Evolutionary conservation across 768 basidiomycete genomes (phyloP).

Genomic region (Mycena latifolia): DNA sequence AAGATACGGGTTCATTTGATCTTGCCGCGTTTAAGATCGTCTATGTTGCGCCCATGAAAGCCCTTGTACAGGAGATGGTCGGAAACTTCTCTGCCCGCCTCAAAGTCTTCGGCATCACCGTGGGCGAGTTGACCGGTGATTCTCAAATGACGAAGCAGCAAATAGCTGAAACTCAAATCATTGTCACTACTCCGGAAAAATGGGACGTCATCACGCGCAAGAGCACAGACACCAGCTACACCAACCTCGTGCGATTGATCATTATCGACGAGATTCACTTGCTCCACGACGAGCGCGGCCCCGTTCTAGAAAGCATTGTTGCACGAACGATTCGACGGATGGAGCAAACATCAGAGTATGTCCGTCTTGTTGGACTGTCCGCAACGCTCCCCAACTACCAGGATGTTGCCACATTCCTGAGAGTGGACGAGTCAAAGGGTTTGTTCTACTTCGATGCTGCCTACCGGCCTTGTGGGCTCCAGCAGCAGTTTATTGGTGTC

Average conservation of each 20-base stretch:
- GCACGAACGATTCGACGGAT: slow-evolving; percentile 92
- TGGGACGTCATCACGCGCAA: slow-evolving; percentile 99
- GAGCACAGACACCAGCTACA: slow-evolving; percentile 96
- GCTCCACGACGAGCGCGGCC: slow-evolving; percentile 97
- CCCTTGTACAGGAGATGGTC: slow-evolving; percentile 98
- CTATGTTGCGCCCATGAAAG: slow-evolving; percentile 99
- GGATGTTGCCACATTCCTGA: slow-evolving; percentile 97
- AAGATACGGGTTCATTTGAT: slow-evolving; percentile 83
- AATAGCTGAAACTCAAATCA: slow-evolving; percentile 96
- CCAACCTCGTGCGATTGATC: slow-evolving; percentile 94
- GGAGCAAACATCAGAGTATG: slow-evolving; percentile 95
- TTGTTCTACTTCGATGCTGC: slow-evolving; percentile 98
- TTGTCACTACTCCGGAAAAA: slow-evolving; percentile 98
- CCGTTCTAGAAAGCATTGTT: slow-evolving; percentile 92
- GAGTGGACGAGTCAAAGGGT: slow-evolving; percentile 92
- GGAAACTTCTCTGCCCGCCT: slow-evolving; percentile 92
- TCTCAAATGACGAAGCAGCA: slow-evolving; percentile 98
- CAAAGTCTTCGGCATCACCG: slow-evolving; percentile 75
- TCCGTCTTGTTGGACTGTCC: slow-evolving; percentile 94
- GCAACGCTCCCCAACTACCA: slow-evolving; percentile 99
- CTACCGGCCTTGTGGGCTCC: slow-evolving; percentile 93
- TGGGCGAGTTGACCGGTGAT: slow-evolving; percentile 97
- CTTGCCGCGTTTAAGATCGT: slow-evolving; percentile 95
- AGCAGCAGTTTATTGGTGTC: slow-evolving; percentile 97
- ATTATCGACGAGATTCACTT: slow-evolving; percentile 99